Conservation (phyloP, 768 basidiomycete genomes). For the Serpula lacrymans region DNA sequence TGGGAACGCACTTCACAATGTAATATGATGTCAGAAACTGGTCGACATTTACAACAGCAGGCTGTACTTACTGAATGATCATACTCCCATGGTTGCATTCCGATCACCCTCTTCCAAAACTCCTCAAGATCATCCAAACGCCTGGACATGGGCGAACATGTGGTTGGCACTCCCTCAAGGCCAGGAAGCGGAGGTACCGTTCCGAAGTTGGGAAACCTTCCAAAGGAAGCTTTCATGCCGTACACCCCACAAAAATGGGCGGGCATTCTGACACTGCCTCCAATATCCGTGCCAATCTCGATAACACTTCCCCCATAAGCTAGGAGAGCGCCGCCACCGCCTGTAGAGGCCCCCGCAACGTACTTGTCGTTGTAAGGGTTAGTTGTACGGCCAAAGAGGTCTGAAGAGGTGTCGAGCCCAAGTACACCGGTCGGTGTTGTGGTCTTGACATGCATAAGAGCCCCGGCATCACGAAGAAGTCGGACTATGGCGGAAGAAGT, state of each 20-base stretch:
- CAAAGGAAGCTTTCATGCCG: conserved; percentile 34
- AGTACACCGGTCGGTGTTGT: conserved; percentile 41
- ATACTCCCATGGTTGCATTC: conserved; percentile 46
- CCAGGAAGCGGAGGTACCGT: conserved; percentile 31
- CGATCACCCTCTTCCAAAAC: conserved; percentile 41
- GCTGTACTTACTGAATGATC: conserved; percentile 34
- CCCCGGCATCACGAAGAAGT: conserved; percentile 40
- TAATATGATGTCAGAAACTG: neutral
- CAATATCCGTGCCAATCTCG: conserved; percentile 48
- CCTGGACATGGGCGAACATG: conserved; percentile 40
- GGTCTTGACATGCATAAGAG: conserved; percentile 39
- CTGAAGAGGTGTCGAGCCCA: conserved; percentile 38
- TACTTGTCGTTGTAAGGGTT: conserved; percentile 46
- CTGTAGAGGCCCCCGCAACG: conserved; percentile 46
- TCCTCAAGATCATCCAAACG: conserved; percentile 38
- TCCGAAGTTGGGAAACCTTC: conserved; percentile 37
- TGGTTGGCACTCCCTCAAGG: conserved; percentile 33
- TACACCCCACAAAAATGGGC: conserved; percentile 47
- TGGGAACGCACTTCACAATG: conserved; percentile 42
- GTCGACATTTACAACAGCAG: neutral
- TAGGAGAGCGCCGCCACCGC: conserved; percentile 48
- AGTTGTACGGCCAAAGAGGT: conserved; percentile 43
- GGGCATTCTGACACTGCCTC: conserved; percentile 48
- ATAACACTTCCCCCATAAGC: conserved; percentile 42
- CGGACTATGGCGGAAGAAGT: conserved; percentile 37